Conservation (phyloP, 106 monocot species). For the Phalaenopsis aphrodite region DNA sequence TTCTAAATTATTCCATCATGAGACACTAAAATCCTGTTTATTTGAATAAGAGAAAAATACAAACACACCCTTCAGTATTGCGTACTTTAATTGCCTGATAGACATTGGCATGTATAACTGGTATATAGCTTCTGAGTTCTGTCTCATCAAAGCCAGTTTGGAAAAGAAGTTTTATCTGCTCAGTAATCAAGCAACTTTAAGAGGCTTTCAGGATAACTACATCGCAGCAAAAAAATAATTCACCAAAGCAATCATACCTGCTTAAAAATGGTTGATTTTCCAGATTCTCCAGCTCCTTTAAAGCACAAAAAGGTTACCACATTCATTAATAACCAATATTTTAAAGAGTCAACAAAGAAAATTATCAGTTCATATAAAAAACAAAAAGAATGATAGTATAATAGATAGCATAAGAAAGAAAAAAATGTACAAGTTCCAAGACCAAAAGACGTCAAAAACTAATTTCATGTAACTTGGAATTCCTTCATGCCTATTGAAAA, state of each 20-base stretch:
- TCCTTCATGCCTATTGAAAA: neutral
- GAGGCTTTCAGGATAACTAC: constrained; percentile 3
- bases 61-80: constrained; percentile 79
- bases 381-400: neutral
- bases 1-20: neutral
- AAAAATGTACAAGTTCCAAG: neutral
- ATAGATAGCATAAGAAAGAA: neutral
- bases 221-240: neutral
- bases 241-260: constrained; percentile 40
- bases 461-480: neutral
- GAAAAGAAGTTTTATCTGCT: constrained; percentile 95
- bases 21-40: constrained; percentile 9
- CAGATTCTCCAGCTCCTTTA: constrained; percentile 94
- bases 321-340: neutral
- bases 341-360: neutral
- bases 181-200: constrained; percentile 5
- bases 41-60: constrained; percentile 43
- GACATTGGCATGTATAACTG: constrained; percentile 95
- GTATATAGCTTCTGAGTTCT: constrained; percentile 79
- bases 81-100: constrained; percentile 99
- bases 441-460: neutral
- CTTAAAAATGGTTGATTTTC: constrained; percentile 99
- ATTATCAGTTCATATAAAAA: neutral
- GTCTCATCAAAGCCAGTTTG: constrained; percentile 91
- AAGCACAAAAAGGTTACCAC: constrained; percentile 5